Evolutionary conservation across 768 basidiomycete species (phyloP), one percentile per base, ranked within the genome.

Genomic region (Crassisporium funariophilum): DNA sequence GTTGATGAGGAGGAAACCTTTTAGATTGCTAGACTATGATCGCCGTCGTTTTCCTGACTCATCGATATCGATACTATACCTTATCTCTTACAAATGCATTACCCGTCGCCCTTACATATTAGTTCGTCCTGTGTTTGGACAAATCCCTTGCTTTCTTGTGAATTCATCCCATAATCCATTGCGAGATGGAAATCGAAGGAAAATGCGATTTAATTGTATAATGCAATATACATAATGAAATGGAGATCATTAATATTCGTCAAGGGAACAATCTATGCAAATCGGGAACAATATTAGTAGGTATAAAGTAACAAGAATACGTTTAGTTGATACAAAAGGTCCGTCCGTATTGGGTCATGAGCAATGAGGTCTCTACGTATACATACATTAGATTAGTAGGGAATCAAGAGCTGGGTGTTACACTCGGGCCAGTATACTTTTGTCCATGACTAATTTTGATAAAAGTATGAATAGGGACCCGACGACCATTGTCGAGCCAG

Each of bases 1-100:
- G 76, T 75, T 17, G 89, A 90, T 43, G 90, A 93, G 65, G 90
- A 92, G 42, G 62, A 63, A 43, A 63, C 62, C 10, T 63, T 63
- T 52, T 63, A 55, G 45, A 46, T 44, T 16, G 12, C 16, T 42
- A 9, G 23, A 7, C 33, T 25, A 22, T n/a, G 13, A 27, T 23
- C 5, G 12, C 42, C 25, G n/a, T 23, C 15, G 8, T 16, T 24
- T 7, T 40, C 9, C 22, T 17, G 15, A 12, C 31, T 10, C 4
- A 29, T 33, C 5, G 17, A 9, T 19, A 4, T 5, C 25, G n/a
- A 15, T 19, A 11, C 17, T 22, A n/a, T 43, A 43, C 42, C 34
- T 34, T 31, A 29, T 21, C 42, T 43, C 33, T 20, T 33, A 43
- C 15, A 20, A 33, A 43, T 43, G n/a, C 42, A 43, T 25, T 43